These are phyloP conservation scores for Corinectria fuckeliana DNA, from an alignment of 2,329 filamentous ascomycete genomes.

Conservation along the genomic window DNA sequence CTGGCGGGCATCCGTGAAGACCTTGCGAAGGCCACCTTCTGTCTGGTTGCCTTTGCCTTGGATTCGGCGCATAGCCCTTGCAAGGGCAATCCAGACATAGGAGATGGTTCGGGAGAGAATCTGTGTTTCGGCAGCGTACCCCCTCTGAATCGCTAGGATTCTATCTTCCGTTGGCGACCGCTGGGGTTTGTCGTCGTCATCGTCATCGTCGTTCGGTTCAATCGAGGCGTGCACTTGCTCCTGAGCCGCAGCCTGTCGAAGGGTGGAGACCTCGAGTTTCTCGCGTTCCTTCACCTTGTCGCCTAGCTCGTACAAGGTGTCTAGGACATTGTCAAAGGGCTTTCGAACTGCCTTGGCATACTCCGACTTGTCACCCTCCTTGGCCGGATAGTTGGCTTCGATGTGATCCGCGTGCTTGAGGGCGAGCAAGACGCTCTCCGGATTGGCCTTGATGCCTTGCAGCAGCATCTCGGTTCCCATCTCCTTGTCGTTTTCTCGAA, in stretches of 20 bases:
- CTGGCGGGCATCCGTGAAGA: conserved; percentile 88
- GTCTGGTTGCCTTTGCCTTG: conserved; percentile 77
- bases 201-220: conserved; percentile 58
- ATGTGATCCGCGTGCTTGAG: conserved; percentile 90
- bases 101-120: conserved; percentile 85
- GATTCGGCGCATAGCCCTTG: conserved; percentile 91
- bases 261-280: conserved; percentile 60
- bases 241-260: conserved; percentile 59
- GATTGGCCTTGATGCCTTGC: conserved; percentile 86
- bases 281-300: conserved; percentile 73
- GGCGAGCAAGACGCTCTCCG: conserved; percentile 88
- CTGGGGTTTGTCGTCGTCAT: conserved; percentile 48
- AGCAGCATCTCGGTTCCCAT: conserved; percentile 77
- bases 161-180: conserved; percentile 70
- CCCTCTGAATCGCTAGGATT: conserved; percentile 66
- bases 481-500: conserved; percentile 65
- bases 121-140: conserved; percentile 74
- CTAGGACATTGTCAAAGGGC: conserved; percentile 82
- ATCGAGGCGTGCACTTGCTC: conserved; percentile 47
- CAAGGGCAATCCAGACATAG: conserved; percentile 92
- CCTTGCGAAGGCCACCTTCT: conserved; percentile 81
- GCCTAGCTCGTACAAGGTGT: conserved; percentile 86
- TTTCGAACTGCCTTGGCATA: conserved; percentile 81
- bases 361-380: conserved; percentile 78
- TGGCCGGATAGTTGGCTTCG: conserved; percentile 77